A percentile compares a stretch with the other conserved stretches of the same genome.
phyloP scores from a whole-genome alignment of 2,329 filamentous ascomycete genomes.

The Aspergillus quadricinctus region DNA sequence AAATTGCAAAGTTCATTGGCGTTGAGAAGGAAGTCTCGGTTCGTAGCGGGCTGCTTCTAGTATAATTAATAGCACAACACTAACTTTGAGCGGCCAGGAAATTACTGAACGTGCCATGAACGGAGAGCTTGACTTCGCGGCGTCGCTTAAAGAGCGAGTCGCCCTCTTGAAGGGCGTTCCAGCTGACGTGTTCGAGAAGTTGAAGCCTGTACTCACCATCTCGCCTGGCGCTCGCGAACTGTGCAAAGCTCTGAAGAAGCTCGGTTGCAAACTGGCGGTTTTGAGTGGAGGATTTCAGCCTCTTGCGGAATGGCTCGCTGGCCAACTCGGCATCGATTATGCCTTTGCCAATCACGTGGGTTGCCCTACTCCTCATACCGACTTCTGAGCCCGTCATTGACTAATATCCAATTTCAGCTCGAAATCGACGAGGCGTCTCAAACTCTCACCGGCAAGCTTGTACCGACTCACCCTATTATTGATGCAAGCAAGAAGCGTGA shows the following conservation, averaged over 20 bases:
- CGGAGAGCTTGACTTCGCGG: slow-evolving; percentile 88
- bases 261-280: slow-evolving; percentile 85
- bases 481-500: slow-evolving; percentile 55
- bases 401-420: slow-evolving; percentile 31
- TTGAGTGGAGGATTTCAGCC: slow-evolving; percentile 90
- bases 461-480: slow-evolving; percentile 52
- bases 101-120: slow-evolving; percentile 95
- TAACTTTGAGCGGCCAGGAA: slow-evolving; percentile 39
- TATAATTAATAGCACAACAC: neutral
- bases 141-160: slow-evolving; percentile 75
- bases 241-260: slow-evolving; percentile 65
- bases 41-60: slow-evolving; percentile 29
- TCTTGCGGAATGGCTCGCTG: slow-evolving; percentile 79
- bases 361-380: neutral
- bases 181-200: slow-evolving; percentile 69
- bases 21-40: slow-evolving; percentile 72
- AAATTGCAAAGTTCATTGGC: slow-evolving; percentile 80
- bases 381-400: neutral
- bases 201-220: slow-evolving; percentile 71
- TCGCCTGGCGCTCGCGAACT: slow-evolving; percentile 76
- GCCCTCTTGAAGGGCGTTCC: slow-evolving; percentile 76
- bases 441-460: slow-evolving; percentile 55
- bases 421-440: slow-evolving; percentile 45
- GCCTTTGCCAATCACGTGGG: slow-evolving; percentile 78
- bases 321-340: slow-evolving; percentile 77